phyloP scores from a whole-genome alignment of 1,284 basidiomycete species.

The Anthracocystis walkeri region DNA sequence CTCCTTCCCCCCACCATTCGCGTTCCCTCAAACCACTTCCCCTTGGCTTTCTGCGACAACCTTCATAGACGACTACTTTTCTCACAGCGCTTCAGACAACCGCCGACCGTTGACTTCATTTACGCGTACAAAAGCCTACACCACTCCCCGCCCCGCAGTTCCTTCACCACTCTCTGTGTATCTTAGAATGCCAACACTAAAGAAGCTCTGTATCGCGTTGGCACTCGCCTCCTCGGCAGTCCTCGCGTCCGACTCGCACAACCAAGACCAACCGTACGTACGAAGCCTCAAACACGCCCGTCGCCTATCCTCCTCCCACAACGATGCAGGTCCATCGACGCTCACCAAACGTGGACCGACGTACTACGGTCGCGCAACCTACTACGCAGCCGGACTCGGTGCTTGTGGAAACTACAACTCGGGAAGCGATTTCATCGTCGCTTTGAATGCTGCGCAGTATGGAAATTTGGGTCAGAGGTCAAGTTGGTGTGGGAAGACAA shows the following conservation, averaged over 20 bases:
- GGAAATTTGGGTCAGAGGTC: conserved; percentile 37
- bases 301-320: not conserved
- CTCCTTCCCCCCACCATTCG: too few species aligned
- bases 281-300: conserved; percentile 40
- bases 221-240: conserved; percentile 19
- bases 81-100: too few species aligned
- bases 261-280: conserved; percentile 13
- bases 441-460: conserved; percentile 52
- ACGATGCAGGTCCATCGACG: conserved; percentile 19
- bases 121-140: not conserved
- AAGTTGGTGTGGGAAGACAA: conserved; percentile 74
- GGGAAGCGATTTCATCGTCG: conserved; percentile 44
- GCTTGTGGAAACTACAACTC: conserved; percentile 48
- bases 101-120: too few species aligned
- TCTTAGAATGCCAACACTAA: conserved; percentile 15
- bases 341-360: conserved; percentile 31
- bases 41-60: too few species aligned
- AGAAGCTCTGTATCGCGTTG: conserved; percentile 20
- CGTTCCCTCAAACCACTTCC: too few species aligned
- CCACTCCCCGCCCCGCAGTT: conserved; percentile 1
- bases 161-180: not conserved
- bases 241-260: conserved; percentile 7
- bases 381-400: conserved; percentile 47
- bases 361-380: conserved; percentile 45
- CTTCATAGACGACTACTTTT: too few species aligned